Conservation (phyloP, 345 rosid genomes). For the Triadica sebifera region DNA sequence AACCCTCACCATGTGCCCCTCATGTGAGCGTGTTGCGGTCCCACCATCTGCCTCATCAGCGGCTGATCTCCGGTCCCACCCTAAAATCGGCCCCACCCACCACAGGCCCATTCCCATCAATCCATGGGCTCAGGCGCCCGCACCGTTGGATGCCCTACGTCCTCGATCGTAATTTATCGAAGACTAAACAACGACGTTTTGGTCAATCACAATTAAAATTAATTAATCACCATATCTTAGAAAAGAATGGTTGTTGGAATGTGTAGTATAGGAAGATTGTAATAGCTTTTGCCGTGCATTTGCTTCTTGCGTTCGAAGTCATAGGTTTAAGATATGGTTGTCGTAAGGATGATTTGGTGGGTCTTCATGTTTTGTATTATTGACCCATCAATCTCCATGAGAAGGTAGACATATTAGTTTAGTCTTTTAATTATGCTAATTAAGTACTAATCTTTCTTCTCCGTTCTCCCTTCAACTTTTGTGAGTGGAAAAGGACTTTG, state of each 20-base stretch:
- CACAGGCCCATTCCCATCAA: slow-evolving; percentile 12
- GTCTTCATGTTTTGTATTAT: slow-evolving; percentile 49
- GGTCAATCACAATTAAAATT: slow-evolving; percentile 12
- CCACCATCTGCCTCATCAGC: slow-evolving; percentile 46
- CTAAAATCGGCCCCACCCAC: slow-evolving; percentile 17
- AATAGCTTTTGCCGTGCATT: not conserved
- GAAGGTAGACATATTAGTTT: slow-evolving; percentile 26
- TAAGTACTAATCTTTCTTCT: not conserved
- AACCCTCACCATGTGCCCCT: slow-evolving; percentile 97
- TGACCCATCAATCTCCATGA: slow-evolving; percentile 28
- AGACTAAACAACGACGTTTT: slow-evolving; percentile 13
- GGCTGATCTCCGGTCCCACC: slow-evolving; percentile 33
- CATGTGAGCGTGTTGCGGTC: slow-evolving; percentile 87
- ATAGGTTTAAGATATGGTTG: slow-evolving; percentile 40
- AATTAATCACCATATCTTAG: not conserved
- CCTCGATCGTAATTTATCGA: slow-evolving; percentile 39
- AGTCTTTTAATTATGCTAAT: slow-evolving; percentile 16
- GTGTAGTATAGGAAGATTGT: slow-evolving; percentile 17
- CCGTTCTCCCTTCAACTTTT: not conserved
- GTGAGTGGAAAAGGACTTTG: not conserved
- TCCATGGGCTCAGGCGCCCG: slow-evolving; percentile 47
- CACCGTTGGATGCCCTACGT: slow-evolving; percentile 50
- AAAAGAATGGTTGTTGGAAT: not conserved
- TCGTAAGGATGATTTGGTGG: slow-evolving; percentile 46
- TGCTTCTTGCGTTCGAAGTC: slow-evolving; percentile 17